A percentile compares a stretch with the other conserved stretches of the same genome.
Evolutionary conservation across 345 rosid genomes (phyloP).

Genomic region (Murraya paniculata): DNA sequence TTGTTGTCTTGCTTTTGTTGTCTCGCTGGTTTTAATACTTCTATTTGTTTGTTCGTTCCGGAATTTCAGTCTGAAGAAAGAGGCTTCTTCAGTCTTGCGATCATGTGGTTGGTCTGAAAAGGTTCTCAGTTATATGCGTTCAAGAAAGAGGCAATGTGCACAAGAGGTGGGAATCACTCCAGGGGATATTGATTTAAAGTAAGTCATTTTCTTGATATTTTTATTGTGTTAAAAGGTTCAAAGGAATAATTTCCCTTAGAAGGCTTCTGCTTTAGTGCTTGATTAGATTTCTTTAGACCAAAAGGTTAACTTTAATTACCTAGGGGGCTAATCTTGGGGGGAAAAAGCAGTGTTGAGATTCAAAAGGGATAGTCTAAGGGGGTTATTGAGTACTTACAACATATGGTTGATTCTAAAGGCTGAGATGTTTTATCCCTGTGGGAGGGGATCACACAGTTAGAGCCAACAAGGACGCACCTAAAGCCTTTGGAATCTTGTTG

Average conservation of each 20-base stretch:
- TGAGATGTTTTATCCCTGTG: background rate
- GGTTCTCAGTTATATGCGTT: conserved; percentile 55
- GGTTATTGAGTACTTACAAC: background rate
- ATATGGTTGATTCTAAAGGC: background rate
- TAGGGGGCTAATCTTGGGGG: background rate
- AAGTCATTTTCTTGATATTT: conserved; percentile 30
- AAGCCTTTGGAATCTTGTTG: background rate
- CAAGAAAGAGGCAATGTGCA: conserved; percentile 50
- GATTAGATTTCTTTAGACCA: background rate
- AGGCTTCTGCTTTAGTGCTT: background rate
- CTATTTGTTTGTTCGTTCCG: background rate
- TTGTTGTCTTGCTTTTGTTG: background rate
- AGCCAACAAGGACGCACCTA: background rate
- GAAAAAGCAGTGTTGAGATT: background rate
- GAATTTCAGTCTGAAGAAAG: conserved; percentile 55
- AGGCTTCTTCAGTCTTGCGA: conserved; percentile 56
- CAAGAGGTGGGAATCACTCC: conserved; percentile 34
- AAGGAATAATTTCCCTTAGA: background rate
- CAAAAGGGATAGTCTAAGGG: background rate
- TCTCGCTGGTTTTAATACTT: background rate
- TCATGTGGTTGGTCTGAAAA: conserved; percentile 72
- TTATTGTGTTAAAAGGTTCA: background rate
- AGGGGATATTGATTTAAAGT: conserved; percentile 51
- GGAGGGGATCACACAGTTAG: background rate
- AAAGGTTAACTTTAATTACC: too few species aligned